Evolutionary conservation across 1,284 basidiomycete genomes (phyloP).

Genomic region (Microbotryum scabiosae): DNA sequence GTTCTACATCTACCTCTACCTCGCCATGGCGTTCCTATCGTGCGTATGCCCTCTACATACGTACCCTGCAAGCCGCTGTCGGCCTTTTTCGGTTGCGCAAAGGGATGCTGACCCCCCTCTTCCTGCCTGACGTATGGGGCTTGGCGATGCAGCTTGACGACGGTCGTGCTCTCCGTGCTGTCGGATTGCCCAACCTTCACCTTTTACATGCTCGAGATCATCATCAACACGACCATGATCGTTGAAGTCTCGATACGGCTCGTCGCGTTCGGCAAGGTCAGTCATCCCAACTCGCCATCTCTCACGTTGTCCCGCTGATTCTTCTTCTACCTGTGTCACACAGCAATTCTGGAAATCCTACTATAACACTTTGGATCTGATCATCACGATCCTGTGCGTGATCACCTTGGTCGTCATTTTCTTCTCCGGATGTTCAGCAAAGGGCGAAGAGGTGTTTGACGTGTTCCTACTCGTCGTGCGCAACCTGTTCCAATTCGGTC

Average conservation of each 20-base stretch:
- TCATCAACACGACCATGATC: conserved; percentile 88
- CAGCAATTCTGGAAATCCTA: conserved; percentile 90
- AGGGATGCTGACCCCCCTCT: background rate
- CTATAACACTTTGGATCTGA: conserved; percentile 70
- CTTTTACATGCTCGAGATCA: conserved; percentile 83
- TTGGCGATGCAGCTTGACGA: conserved; percentile 50
- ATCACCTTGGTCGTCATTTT: conserved; percentile 76
- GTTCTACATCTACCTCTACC: conserved; percentile 57
- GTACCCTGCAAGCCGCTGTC: background rate
- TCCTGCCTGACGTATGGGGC: background rate
- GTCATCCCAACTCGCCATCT: conserved; percentile 34
- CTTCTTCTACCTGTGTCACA: background rate
- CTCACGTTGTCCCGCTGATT: background rate
- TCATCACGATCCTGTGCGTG: conserved; percentile 74
- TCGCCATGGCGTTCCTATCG: conserved; percentile 78
- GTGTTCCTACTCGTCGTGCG: conserved; percentile 79
- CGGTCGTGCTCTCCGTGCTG: conserved; percentile 74
- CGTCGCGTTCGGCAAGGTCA: conserved; percentile 77
- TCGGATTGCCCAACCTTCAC: conserved; percentile 46
- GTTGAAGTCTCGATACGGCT: conserved; percentile 78
- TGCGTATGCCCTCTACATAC: conserved; percentile 3
- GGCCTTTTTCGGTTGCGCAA: background rate
- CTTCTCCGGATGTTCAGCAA: conserved; percentile 67
- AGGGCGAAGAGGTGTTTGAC: conserved; percentile 84
- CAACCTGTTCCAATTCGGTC: conserved; percentile 81